Evolutionary conservation across 177 flowering plant species (phyloP), one percentile per base, ranked within the genome.

Genomic region (Tripterygium wilfordii): DNA sequence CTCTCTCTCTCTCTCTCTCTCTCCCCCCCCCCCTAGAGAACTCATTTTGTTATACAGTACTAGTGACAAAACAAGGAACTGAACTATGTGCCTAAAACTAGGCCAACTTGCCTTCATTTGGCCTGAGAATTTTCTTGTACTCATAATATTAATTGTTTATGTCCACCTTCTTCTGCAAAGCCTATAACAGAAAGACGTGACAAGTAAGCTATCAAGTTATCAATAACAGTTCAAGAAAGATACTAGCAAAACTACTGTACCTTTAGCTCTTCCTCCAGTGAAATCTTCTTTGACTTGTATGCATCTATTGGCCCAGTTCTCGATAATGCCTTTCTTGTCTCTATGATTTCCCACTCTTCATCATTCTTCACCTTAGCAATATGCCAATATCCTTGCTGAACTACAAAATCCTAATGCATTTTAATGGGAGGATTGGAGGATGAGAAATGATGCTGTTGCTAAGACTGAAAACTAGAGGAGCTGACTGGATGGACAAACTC

Each of bases 381-480:
- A n/a, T n/a, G n/a, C n/a, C n/a, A n/a, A n/a, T 75, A 53, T 89
- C 99, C 81, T 92, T 92, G 60, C 99, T 89, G 85, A 60, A 72
- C 48, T 44, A 73, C 47, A 64, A 53, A 22, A 53, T 27, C 31
- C 17, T n/a, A n/a, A n/a, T n/a, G n/a, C n/a, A n/a, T n/a, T n/a
- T n/a, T n/a, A n/a, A n/a, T n/a, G n/a, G n/a, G n/a, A n/a, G n/a
- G n/a, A n/a, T n/a, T n/a, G n/a, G n/a, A n/a, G n/a, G n/a, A n/a
- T n/a, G n/a, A n/a, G n/a, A n/a, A n/a, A n/a, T n/a, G n/a, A n/a
- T n/a, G n/a, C n/a, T n/a, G n/a, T n/a, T n/a, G n/a, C n/a, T n/a
- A n/a, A n/a, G n/a, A n/a, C n/a, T n/a, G n/a, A n/a, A n/a, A n/a
- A n/a, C n/a, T n/a, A n/a, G n/a, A n/a, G n/a, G n/a, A n/a, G n/a